phyloP scores from a whole-genome alignment of 257 asterid species.

The Oldenlandia corymbosa region DNA sequence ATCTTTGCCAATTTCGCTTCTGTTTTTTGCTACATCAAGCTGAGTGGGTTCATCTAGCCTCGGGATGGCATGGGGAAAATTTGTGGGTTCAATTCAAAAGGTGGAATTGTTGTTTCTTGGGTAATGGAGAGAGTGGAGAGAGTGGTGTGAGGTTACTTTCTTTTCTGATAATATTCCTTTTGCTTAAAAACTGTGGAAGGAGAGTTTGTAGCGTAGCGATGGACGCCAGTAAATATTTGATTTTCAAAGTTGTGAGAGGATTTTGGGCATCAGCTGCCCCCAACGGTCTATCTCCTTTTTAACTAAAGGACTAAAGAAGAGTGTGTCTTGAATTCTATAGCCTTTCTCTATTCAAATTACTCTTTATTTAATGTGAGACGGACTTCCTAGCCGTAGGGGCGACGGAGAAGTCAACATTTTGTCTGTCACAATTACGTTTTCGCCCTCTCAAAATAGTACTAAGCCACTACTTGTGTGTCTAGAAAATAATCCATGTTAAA shows the following conservation, averaged over 20 bases:
- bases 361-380: slow-evolving; percentile 11
- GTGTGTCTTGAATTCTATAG: too few species aligned
- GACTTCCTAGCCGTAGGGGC: slow-evolving; percentile 35
- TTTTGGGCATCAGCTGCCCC: slow-evolving; percentile 21
- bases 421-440: slow-evolving; percentile 12
- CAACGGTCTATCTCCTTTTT: slow-evolving; percentile 40
- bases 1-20: background rate
- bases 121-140: slow-evolving; percentile 1
- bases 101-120: background rate
- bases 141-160: too few species aligned
- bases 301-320: slow-evolving; percentile 3
- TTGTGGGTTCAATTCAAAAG: background rate
- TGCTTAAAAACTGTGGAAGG: slow-evolving; percentile 8
- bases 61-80: slow-evolving; percentile 11
- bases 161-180: slow-evolving; percentile 42
- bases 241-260: slow-evolving; percentile 48
- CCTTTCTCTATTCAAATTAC: slow-evolving; percentile 25
- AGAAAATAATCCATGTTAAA: too few species aligned
- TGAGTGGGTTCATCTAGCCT: slow-evolving; percentile 18
- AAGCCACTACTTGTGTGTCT: too few species aligned
- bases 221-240: slow-evolving; percentile 23
- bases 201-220: background rate
- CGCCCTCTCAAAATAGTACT: slow-evolving; percentile 23
- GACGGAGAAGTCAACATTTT: slow-evolving; percentile 35
- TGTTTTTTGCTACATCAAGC: background rate